A percentile compares a stretch with the other conserved stretches of the same genome.
phyloP scores from a whole-genome alignment of 352 stramenopile genomes.

The Phytophthora melonis region DNA sequence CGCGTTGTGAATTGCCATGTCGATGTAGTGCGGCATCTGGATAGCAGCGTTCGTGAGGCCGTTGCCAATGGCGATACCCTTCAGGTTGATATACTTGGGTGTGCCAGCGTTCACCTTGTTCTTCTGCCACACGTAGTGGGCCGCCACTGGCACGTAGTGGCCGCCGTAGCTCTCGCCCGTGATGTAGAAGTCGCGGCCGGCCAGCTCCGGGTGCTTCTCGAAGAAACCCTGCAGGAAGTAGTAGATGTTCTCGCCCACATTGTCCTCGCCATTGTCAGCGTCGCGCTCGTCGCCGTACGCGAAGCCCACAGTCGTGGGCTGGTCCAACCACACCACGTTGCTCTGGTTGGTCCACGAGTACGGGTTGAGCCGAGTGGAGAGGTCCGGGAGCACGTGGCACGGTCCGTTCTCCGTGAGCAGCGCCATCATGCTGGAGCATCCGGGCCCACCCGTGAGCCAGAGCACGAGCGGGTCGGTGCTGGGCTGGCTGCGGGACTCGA shows the following conservation, averaged over 20 bases:
- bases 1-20: constrained; percentile 66
- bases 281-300: constrained; percentile 52
- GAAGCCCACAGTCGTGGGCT: constrained; percentile 65
- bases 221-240: constrained; percentile 76
- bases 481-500: constrained; percentile 62
- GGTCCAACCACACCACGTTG: constrained; percentile 78
- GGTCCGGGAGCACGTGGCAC: constrained; percentile 56
- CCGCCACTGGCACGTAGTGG: constrained; percentile 67
- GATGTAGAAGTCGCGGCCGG: constrained; percentile 66
- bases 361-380: constrained; percentile 56
- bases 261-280: constrained; percentile 46
- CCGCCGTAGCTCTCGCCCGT: constrained; percentile 75
- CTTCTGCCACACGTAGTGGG: constrained; percentile 60
- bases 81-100: constrained; percentile 45
- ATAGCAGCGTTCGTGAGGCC: constrained; percentile 55
- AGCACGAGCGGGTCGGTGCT: constrained; percentile 64
- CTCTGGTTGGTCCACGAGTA: constrained; percentile 69
- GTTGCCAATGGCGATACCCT: constrained; percentile 63
- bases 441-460: constrained; percentile 69
- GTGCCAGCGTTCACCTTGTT: constrained; percentile 46
- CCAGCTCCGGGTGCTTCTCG: constrained; percentile 62
- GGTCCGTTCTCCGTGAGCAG: constrained; percentile 73
- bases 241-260: constrained; percentile 74
- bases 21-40: constrained; percentile 47
- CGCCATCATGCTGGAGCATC: constrained; percentile 67